These are phyloP conservation scores for Sisymbrium irio DNA, from an alignment of 345 rosid species.

Conservation along the genomic window DNA sequence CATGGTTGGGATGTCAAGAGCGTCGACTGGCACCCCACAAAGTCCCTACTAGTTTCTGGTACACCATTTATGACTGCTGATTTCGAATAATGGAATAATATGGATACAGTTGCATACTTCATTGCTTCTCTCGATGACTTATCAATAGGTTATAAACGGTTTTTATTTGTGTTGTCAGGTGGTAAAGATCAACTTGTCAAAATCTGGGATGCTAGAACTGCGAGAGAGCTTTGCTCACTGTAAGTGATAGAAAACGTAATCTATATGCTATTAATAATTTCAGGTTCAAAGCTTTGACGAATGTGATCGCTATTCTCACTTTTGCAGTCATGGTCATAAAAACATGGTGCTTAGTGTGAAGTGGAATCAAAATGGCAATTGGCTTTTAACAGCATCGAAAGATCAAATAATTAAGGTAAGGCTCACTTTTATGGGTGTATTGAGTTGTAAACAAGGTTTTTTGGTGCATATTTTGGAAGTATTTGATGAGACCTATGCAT, in stretches of 20 bases:
- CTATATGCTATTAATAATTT: neutral
- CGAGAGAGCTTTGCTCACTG: constrained; percentile 92
- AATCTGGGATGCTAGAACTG: constrained; percentile 98
- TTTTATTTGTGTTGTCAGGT: constrained; percentile 45
- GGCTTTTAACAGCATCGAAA: constrained; percentile 93
- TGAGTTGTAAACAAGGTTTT: neutral
- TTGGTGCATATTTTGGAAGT: neutral
- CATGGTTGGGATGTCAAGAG: constrained; percentile 99
- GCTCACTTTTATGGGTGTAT: constrained; percentile 1
- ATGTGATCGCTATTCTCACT: constrained; percentile 25
- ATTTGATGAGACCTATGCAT: constrained; percentile 14
- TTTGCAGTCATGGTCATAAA: constrained; percentile 96
- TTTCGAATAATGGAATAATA: constrained; percentile 5
- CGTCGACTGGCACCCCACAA: constrained; percentile 99
- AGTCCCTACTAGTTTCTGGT: constrained; percentile 95
- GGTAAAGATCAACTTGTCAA: constrained; percentile 97
- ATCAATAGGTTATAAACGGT: neutral
- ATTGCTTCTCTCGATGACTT: constrained; percentile 10
- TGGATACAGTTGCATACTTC: neutral
- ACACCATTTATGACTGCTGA: constrained; percentile 6
- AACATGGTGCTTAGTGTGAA: constrained; percentile 93
- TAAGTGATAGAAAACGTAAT: constrained; percentile 42
- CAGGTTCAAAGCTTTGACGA: neutral
- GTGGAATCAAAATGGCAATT: constrained; percentile 99
- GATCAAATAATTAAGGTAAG: constrained; percentile 94